Base-by-base conservation (phyloP, 2,329 filamentous ascomycete genomes). In the Colletotrichum tofieldiae region DNA sequence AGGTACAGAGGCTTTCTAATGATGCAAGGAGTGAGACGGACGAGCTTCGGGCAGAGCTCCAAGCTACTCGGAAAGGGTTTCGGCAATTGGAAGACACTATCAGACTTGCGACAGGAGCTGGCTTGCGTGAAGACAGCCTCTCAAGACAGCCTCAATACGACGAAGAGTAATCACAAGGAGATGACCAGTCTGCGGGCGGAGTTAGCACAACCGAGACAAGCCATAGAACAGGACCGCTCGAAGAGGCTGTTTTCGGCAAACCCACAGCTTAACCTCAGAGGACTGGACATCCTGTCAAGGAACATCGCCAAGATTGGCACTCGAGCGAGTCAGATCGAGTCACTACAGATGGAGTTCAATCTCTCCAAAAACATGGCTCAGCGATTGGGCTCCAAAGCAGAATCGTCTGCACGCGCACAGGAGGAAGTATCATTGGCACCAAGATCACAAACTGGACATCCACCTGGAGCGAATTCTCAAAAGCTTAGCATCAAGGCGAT, bases 261-360 rank as follows among this genome's bases (percentile, higher is more conserved):
- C 3, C 35, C 45, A 29, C 39, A n/a, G 2, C 29, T 66, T 12
- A 41, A 73, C 59, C 35, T 32, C 0, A 78, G 76, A 56, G 82
- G 84, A 49, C 76, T 85, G 12, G 83, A 85, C 58, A 83, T 85
- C 12, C 78, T 85, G 39, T 79, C 82, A 2, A 80, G 73, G 65
- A 83, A 76, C 67, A 81, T 84, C 37, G 78, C 82, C 45, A 83
- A 81, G 67, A 81, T 84, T 35, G 78, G 81, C 18, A 78, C 79
- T 71, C 78, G 79, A 45, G 81, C 82, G 29, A 83, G 77, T 65
- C 80, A 83, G 62, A 78, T 85, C 12, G 82, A 85, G 64, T 79
- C 77, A 9, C 74, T 85, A 29, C 81, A 83, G 74, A 85, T 84
- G 82, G 83, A 85, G 68, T 78, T 84, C 52, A 79, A 84, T 51